A percentile compares a stretch with the other conserved stretches of the same genome.
phyloP scores from a whole-genome alignment of 2,329 filamentous ascomycete genomes.

The Colletotrichum echinochloae region DNA sequence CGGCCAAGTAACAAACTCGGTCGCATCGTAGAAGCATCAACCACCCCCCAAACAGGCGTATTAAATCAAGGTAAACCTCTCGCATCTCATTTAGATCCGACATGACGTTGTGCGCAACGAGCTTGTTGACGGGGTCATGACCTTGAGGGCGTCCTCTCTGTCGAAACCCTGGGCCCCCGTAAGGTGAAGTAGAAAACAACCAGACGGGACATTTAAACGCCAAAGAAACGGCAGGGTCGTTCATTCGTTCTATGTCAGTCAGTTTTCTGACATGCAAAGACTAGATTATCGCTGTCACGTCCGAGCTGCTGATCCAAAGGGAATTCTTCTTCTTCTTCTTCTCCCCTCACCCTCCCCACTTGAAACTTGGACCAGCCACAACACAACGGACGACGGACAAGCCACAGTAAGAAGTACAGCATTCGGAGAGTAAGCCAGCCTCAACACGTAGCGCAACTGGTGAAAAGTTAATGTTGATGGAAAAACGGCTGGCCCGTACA shows the following conservation, averaged over 20 bases:
- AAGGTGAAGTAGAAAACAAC: background rate
- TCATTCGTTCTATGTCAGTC: background rate
- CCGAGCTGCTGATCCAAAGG: background rate
- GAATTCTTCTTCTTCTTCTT: background rate
- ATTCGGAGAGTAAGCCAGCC: background rate
- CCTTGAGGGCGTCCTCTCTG: background rate
- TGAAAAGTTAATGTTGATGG: background rate
- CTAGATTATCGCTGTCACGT: background rate
- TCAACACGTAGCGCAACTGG: background rate
- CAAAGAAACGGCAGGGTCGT: background rate
- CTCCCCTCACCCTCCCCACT: no score
- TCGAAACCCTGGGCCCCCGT: background rate
- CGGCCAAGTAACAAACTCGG: background rate
- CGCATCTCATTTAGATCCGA: no score
- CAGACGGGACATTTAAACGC: background rate
- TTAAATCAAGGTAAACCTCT: no score
- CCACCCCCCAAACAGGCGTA: no score
- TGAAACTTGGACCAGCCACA: no score
- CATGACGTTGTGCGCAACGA: no score
- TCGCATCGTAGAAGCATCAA: no score
- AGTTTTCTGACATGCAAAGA: conserved; percentile 1
- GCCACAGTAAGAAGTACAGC: background rate
- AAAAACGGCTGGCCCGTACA: background rate
- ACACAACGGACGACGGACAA: background rate
- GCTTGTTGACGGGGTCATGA: background rate